Evolutionary conservation across 2,329 filamentous ascomycete species (phyloP).

Genomic region (Ustulina deusta): DNA sequence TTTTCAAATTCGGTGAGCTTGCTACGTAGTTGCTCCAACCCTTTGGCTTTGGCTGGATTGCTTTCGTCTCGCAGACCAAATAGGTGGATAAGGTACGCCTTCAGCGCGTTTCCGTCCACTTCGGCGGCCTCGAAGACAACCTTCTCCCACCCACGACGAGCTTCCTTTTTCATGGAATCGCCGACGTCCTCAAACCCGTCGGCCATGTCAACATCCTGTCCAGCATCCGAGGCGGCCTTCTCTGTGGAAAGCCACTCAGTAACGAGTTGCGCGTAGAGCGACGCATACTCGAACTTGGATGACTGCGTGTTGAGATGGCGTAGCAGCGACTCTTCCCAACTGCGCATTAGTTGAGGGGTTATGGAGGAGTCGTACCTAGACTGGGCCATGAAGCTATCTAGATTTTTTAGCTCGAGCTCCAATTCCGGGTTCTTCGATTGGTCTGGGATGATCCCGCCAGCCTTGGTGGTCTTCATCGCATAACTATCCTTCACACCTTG

Average conservation of each 20-base stretch:
- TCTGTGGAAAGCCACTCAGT: slow-evolving; percentile 59
- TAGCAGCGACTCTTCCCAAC: slow-evolving; percentile 55
- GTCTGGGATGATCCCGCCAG: slow-evolving; percentile 42
- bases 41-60: slow-evolving; percentile 45
- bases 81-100: slow-evolving; percentile 55
- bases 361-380: slow-evolving; percentile 57
- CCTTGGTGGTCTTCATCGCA: slow-evolving; percentile 49
- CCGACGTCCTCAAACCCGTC: slow-evolving; percentile 58
- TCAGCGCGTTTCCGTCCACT: slow-evolving; percentile 55
- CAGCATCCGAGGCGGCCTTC: slow-evolving; percentile 38
- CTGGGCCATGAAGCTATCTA: slow-evolving; percentile 57
- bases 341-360: slow-evolving; percentile 50
- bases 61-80: slow-evolving; percentile 53
- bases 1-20: slow-evolving; percentile 52
- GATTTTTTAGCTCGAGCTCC: slow-evolving; percentile 53
- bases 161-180: slow-evolving; percentile 56
- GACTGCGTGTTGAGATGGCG: slow-evolving; percentile 56
- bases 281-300: slow-evolving; percentile 58
- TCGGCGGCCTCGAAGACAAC: slow-evolving; percentile 57
- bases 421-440: slow-evolving; percentile 47
- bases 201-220: slow-evolving; percentile 44
- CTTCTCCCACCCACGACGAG: slow-evolving; percentile 58
- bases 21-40: slow-evolving; percentile 43
- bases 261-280: slow-evolving; percentile 60
- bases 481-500: slow-evolving; percentile 55